Conservation (phyloP, 2,329 filamentous ascomycete species). For the Aplosporella prunicola region DNA sequence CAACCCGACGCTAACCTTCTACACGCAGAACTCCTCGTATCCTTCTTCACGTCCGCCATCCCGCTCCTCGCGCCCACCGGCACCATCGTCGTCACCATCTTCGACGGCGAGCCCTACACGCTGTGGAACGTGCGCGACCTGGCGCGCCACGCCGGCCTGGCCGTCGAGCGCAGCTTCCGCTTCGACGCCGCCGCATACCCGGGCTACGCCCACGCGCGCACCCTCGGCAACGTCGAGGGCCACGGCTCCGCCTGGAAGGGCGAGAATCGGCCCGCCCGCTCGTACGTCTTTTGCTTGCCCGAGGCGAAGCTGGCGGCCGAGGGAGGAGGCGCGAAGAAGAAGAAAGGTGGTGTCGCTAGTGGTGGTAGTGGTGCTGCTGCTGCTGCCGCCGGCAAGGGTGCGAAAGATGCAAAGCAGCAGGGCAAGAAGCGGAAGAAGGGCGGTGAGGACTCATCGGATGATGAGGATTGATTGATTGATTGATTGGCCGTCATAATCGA, state of each 20-base stretch:
- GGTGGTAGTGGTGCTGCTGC: slow-evolving; percentile 16
- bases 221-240: slow-evolving; percentile 49
- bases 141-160: slow-evolving; percentile 64
- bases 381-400: neutral
- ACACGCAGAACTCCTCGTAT: slow-evolving; percentile 33
- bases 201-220: slow-evolving; percentile 64
- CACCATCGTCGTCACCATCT: slow-evolving; percentile 69
- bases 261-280: slow-evolving; percentile 37
- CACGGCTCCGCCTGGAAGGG: slow-evolving; percentile 40
- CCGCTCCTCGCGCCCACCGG: slow-evolving; percentile 36
- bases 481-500: too few species aligned
- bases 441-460: slow-evolving; percentile 3
- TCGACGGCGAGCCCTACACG: slow-evolving; percentile 89
- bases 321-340: slow-evolving; percentile 10
- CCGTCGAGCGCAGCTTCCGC: slow-evolving; percentile 59
- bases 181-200: slow-evolving; percentile 62
- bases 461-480: slow-evolving; percentile 4
- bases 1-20: neutral
- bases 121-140: slow-evolving; percentile 91
- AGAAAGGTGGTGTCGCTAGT: slow-evolving; percentile 14
- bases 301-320: slow-evolving; percentile 15
- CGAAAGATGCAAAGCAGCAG: neutral
- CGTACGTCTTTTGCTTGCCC: slow-evolving; percentile 37
- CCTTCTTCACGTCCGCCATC: slow-evolving; percentile 37
- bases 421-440: slow-evolving; percentile 14